phyloP scores from a whole-genome alignment of 1,284 basidiomycete species.

The Cryptococcus sp. region DNA sequence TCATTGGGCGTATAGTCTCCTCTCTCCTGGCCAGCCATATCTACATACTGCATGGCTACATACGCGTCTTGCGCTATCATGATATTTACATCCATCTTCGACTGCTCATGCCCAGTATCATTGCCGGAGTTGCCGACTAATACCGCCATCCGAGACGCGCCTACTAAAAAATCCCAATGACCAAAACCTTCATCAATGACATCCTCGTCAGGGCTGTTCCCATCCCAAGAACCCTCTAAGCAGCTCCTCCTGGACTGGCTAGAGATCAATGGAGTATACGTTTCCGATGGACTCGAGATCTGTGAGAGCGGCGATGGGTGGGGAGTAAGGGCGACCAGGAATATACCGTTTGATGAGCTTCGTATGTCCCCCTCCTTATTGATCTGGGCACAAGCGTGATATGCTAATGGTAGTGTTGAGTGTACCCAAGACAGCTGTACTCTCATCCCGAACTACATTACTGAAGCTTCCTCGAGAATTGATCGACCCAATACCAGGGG shows the following conservation, averaged over 20 bases:
- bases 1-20: too few species aligned
- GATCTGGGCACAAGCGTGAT: neutral
- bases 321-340: slow-evolving; percentile 5
- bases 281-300: neutral
- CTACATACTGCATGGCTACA: too few species aligned
- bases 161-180: too few species aligned
- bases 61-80: too few species aligned
- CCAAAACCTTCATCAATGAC: too few species aligned
- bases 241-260: neutral
- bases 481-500: neutral
- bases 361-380: slow-evolving; percentile 7
- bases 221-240: too few species aligned
- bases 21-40: too few species aligned
- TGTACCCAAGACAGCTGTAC: slow-evolving; percentile 37
- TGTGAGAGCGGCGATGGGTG: slow-evolving; percentile 1
- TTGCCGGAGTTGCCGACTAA: too few species aligned
- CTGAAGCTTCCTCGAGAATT: slow-evolving; percentile 8
- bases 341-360: slow-evolving; percentile 10
- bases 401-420: neutral
- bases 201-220: too few species aligned
- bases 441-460: slow-evolving; percentile 36
- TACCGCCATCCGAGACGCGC: too few species aligned
- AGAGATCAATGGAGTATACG: neutral
- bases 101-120: too few species aligned
- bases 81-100: too few species aligned